A percentile compares a stretch with the other conserved stretches of the same genome.
These are phyloP conservation scores for Mucor circinelloides DNA, from an alignment of 371 early-diverging fungal genomes.

Conservation along the genomic window DNA sequence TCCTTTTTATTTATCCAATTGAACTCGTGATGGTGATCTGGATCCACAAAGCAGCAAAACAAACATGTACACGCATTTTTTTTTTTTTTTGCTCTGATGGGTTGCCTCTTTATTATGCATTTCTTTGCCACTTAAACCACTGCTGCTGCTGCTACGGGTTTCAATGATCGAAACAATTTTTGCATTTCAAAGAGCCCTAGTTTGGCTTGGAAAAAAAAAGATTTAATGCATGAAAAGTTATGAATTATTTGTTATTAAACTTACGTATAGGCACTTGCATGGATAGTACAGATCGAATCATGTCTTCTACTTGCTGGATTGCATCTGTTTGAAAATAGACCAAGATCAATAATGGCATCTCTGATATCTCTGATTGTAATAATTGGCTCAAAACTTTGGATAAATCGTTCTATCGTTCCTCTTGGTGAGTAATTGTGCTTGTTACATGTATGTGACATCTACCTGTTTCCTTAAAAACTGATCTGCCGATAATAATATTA, in stretches of 20 bases:
- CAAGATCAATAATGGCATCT: conserved; percentile 40
- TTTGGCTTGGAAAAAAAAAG: conserved; percentile 28
- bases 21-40: not conserved
- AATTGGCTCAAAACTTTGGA: conserved; percentile 25
- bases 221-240: not conserved
- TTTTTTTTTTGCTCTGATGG: not conserved
- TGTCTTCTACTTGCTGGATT: conserved; percentile 40
- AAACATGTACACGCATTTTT: not conserved
- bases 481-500: conserved; percentile 25
- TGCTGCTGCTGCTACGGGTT: not conserved
- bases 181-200: conserved; percentile 54
- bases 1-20: not conserved
- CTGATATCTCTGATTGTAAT: conserved; percentile 37
- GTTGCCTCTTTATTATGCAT: no score
- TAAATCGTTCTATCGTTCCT: conserved; percentile 21
- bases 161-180: conserved; percentile 33
- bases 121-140: no score
- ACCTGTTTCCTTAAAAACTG: conserved; percentile 29
- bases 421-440: not conserved
- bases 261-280: conserved; percentile 55
- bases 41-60: not conserved
- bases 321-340: conserved; percentile 48
- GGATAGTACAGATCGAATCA: conserved; percentile 35
- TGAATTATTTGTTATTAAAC: conserved; percentile 7
- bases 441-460: not conserved